These are phyloP conservation scores for Tetrastigma voinierianum DNA, from an alignment of 164 flowering plant genomes.

Conservation along the genomic window DNA sequence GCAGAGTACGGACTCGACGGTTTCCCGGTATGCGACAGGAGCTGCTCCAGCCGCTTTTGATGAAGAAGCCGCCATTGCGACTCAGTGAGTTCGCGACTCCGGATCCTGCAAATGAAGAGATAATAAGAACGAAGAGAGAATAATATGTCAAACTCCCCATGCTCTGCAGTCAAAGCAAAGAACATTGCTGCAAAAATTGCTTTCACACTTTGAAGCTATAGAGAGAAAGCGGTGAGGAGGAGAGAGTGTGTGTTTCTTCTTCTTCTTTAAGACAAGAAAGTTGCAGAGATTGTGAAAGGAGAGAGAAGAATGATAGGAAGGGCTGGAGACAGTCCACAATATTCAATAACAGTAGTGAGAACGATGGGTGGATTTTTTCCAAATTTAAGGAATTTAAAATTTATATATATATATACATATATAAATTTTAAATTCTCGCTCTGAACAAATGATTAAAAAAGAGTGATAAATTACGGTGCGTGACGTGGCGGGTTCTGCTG, in stretches of 20 bases:
- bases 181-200: slow-evolving; percentile 14
- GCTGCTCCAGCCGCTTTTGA: slow-evolving; percentile 79
- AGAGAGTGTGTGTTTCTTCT: slow-evolving; percentile 32
- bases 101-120: neutral
- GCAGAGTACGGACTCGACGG: slow-evolving; percentile 66
- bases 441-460: too few relatives aligned
- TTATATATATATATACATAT: too few relatives aligned
- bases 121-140: slow-evolving; percentile 13
- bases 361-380: neutral
- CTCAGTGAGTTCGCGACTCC: slow-evolving; percentile 16
- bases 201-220: slow-evolving; percentile 1
- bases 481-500: too few relatives aligned
- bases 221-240: slow-evolving; percentile 11
- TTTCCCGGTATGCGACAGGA: slow-evolving; percentile 75
- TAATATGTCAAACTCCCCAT: slow-evolving; percentile 67
- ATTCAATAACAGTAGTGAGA: slow-evolving; percentile 1
- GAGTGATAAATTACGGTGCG: too few relatives aligned
- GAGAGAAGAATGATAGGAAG: slow-evolving; percentile 15
- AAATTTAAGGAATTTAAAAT: neutral
- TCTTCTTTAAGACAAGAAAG: slow-evolving; percentile 47
- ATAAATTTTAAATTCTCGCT: too few relatives aligned
- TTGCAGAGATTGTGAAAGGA: too few relatives aligned
- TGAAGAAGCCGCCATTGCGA: slow-evolving; percentile 62
- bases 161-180: slow-evolving; percentile 39
- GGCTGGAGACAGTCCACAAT: neutral